Evolutionary conservation across 768 basidiomycete species (phyloP), one percentile per base, ranked within the genome.

Genomic region (Lactarius deliciosus): DNA sequence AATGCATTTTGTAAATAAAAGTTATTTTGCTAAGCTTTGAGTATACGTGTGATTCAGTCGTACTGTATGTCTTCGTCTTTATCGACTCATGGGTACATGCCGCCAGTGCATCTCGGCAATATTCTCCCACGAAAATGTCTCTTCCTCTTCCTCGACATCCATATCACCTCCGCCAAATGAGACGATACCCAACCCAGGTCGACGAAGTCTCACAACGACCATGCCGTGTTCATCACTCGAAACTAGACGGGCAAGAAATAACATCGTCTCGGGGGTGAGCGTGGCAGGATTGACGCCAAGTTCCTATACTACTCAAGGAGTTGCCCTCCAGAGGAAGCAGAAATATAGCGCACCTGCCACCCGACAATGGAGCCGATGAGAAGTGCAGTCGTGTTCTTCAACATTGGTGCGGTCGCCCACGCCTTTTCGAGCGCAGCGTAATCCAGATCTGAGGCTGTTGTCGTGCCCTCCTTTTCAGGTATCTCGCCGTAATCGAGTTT

Each of bases 261-360:
- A 72, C 64, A 89, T 70, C 15, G 81, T 73, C 68, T 88, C 89
- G 0, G 89, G 89, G 5, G 86, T 82, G 60, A 81, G 81, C 4
- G 87, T 89, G 6, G 71, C 72, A 0, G 84, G 84, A 69, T 88
- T 83, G 59, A 91, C 81, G 0, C 79, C 85, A 2, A 91, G 80
- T 6, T 75, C 82, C 89, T 90, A 69, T 34, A 22, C 25, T 36
- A 10, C n/a, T 28, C 54, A 28, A 59, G 57, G 16, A 34, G 60
- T n/a, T 1, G 2, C 10, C n/a, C 38, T 6, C 69, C 43, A 62
- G 57, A 18, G 43, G 38, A 18, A 34, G 32, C 22, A 61, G 15
- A 15, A 25, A 40, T n/a, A 56, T 25, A 18, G 62, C 54, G 40
- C 32, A 77, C 78, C 75, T 75, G 77, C 78, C 78, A 79, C 15